Evolutionary conservation across 345 rosid genomes (phyloP), one percentile per base, ranked within the genome.

Genomic region (Lepidium aucheri): DNA sequence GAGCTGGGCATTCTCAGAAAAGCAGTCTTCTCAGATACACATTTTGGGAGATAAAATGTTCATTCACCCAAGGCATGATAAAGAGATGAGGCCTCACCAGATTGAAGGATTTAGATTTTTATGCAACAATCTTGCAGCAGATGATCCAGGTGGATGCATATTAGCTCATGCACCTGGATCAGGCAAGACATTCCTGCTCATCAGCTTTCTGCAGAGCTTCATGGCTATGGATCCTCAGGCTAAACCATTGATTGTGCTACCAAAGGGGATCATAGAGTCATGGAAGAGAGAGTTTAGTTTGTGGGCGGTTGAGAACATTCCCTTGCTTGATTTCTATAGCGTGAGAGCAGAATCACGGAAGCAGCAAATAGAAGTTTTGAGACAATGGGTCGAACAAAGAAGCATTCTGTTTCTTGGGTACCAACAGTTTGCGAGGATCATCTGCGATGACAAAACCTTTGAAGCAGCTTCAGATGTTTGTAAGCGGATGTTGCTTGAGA

Each of bases 161-260:
- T 51, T 93, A 79, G 99, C 99, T 40, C 96, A 93, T 81, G 95
- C 97, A 9, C 99, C 97, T 8, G 99, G 99, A 36, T 93, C 99
- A 8, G 99, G 97, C 28, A 90, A 93, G 76, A 90, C 99, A 7
- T 93, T 93, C 51, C 85, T 93, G 79, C 82, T 90, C 13, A 90
- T 94, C 32, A 90, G 97, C 70, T 90, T 90, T 69, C 70, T 94
- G 77, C 97, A 88, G 46, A 90, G 95, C 70, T 94, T 94, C 69
- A 79, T 94, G 60, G 96, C 92, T 43, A 88, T 80, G 66, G 77
- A 86, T 78, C 90, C 95, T 6, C 73, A 81, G 24, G 96, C 92
- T 35, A 90, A 83, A 56, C 96, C 96, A 2, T 70, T 93, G 35
- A 92, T 88, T 7, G 82, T 90, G 60, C 89, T 93, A 41, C 96